Evolutionary conservation across 2,329 filamentous ascomycete species (phyloP).

Genomic region (Calonectria naviculata): DNA sequence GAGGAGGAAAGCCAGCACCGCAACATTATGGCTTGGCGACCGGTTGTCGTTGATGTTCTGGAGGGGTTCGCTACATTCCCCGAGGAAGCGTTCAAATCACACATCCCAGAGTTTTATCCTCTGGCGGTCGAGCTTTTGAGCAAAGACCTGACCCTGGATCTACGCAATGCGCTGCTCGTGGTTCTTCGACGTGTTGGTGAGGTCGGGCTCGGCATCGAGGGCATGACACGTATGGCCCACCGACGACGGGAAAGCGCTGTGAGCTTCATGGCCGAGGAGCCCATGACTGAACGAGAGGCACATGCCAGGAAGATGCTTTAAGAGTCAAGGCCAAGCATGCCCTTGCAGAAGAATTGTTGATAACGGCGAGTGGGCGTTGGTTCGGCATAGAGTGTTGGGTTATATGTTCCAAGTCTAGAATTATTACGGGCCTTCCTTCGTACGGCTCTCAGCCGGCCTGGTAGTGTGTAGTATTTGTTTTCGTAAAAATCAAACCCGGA

Average conservation of each 20-base stretch:
- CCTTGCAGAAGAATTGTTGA: slow-evolving; percentile 21
- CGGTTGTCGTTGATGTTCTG: slow-evolving; percentile 95
- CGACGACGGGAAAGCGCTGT: slow-evolving; percentile 54
- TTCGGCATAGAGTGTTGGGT: slow-evolving; percentile 45
- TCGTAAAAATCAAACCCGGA: slow-evolving; percentile 14
- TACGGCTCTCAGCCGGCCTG: slow-evolving; percentile 25
- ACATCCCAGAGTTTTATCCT: slow-evolving; percentile 88
- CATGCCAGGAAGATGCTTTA: slow-evolving; percentile 50
- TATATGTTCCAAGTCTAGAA: slow-evolving; percentile 36
- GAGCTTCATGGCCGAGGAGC: slow-evolving; percentile 46
- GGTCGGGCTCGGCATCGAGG: slow-evolving; percentile 69
- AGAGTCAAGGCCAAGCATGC: not conserved
- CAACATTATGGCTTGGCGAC: slow-evolving; percentile 97
- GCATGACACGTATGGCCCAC: slow-evolving; percentile 52
- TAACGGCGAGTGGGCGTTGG: slow-evolving; percentile 38
- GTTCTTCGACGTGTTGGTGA: slow-evolving; percentile 88
- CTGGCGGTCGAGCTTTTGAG: slow-evolving; percentile 84
- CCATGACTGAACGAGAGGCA: slow-evolving; percentile 44
- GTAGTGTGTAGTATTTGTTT: slow-evolving; percentile 35
- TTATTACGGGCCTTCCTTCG: slow-evolving; percentile 20
- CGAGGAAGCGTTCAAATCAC: slow-evolving; percentile 79
- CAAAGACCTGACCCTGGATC: slow-evolving; percentile 83
- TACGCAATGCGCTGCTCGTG: slow-evolving; percentile 81
- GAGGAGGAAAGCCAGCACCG: slow-evolving; percentile 97
- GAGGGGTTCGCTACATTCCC: slow-evolving; percentile 93